A percentile compares a stretch with the other conserved stretches of the same genome.
phyloP scores from a whole-genome alignment of 169 alveolate species.

The Plasmodium coatneyi region DNA sequence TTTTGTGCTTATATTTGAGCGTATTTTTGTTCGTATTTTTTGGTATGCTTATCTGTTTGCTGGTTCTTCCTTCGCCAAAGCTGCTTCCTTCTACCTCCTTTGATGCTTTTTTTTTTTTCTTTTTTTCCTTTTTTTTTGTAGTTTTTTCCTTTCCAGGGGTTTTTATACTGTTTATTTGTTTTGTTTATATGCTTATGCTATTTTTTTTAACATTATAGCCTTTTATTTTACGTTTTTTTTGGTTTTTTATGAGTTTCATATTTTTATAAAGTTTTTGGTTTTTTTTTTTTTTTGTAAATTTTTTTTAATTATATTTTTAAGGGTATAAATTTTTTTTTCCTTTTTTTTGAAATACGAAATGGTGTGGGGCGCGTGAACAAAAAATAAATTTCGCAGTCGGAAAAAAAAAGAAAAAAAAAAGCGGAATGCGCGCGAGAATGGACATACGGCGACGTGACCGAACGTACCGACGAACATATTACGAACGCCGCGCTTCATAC shows the following conservation, averaged over 20 bases:
- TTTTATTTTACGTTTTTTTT: not conserved
- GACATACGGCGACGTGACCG: not conserved
- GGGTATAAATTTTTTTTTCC: not conserved
- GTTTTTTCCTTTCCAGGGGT: not conserved
- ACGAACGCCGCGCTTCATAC: not conserved
- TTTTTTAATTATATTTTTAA: too few relatives aligned
- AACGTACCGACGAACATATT: not conserved
- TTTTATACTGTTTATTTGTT: not conserved
- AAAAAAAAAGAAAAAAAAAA: too few relatives aligned
- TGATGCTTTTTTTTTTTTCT: not conserved
- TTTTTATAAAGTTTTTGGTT: not conserved
- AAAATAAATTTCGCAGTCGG: not conserved
- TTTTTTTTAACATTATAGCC: not conserved
- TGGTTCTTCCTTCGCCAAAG: not conserved
- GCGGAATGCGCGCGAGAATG: not conserved
- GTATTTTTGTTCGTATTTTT: not conserved
- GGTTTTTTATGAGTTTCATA: not conserved
- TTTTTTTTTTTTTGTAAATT: too few relatives aligned
- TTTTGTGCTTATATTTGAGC: not conserved
- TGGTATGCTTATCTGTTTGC: not conserved
- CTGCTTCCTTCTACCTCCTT: not conserved
- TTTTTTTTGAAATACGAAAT: not conserved
- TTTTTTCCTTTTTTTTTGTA: not conserved
- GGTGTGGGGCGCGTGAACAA: not conserved
- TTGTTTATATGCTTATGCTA: not conserved